Base-by-base conservation (phyloP, 1,284 basidiomycete species). In the Agaricales sp. region DNA sequence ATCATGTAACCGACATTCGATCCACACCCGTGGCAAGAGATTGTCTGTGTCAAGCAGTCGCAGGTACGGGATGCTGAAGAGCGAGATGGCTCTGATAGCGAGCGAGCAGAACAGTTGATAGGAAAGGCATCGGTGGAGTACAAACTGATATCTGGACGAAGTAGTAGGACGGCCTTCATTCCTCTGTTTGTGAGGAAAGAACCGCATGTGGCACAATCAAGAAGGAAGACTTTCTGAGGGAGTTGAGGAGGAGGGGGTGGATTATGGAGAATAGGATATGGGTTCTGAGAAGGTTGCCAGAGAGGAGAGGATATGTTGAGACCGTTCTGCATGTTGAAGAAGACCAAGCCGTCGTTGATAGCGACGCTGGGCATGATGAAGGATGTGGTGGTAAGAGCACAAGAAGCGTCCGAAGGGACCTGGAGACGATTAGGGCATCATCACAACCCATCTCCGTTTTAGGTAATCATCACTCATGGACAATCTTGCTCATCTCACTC, bases 61-160 rank as follows among this genome's bases (percentile, higher is more conserved):
- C 68, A 70, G 35, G 73, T 68, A 45, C 68, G 63, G 23, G 62
- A 56, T 23, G 57, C 53, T 37, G 61, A 54, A 38, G 62, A 46
- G 46, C 58, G 59, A 35, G 61, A 58, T 30, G 64, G 58, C 26
- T 64, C 61, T 1, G 60, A 70, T 53, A 63, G 66, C 30, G 59
- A 67, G 57, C 75, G 78, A 8, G 76, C 77, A 14, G 77, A 85
- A 61, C 86, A 88, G 57, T 89, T 89, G 54, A 78, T 67, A 0
- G 89, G 90, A 38, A 86, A 69, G 13, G 87, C 85, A 61, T 92
- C 90, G 46, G 87, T 88, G 13, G 85, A 89, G 63, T 81, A 93
- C 43, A 92, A 77, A 18, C 87, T 79, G 54, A 92, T 84, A 53
- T 84, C 82, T 2, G 89, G 89, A 54, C 82, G 79, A 52, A 92